phyloP scores from a whole-genome alignment of 306 rosid genomes.

The Glycyrrhiza uralensis region DNA sequence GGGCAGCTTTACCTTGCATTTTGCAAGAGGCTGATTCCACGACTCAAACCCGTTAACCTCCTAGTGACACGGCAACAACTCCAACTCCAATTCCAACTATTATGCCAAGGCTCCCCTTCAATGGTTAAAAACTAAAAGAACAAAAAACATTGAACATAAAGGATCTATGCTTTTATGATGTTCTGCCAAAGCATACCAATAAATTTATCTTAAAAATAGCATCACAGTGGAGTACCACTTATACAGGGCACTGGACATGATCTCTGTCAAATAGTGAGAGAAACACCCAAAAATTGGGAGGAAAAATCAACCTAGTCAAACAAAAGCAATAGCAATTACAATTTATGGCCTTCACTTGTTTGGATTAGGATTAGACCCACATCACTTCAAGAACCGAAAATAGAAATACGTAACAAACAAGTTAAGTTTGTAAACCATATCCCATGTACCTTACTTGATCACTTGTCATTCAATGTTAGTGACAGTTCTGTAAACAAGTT shows the following conservation, averaged over 20 bases:
- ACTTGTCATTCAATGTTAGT: background rate
- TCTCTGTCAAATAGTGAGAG: background rate
- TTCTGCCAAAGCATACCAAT: background rate
- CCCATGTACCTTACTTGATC: background rate
- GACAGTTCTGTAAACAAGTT: background rate
- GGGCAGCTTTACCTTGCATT: background rate
- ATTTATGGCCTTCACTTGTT: background rate
- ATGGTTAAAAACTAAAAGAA: background rate
- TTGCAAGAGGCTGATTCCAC: background rate
- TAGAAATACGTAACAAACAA: background rate
- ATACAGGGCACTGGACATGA: background rate
- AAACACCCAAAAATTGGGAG: background rate
- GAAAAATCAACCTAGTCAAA: background rate
- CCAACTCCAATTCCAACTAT: background rate
- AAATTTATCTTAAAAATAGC: background rate
- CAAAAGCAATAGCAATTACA: background rate
- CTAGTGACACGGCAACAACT: background rate
- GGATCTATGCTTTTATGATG: background rate
- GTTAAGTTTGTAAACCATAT: background rate
- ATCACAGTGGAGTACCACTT: background rate
- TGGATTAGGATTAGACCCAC: background rate
- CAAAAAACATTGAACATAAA: background rate
- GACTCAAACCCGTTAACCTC: background rate
- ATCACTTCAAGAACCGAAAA: background rate
- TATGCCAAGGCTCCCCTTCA: background rate